Conservation (phyloP, 371 early-diverging fungal genomes). For the Syncephalastrum racemosum region DNA sequence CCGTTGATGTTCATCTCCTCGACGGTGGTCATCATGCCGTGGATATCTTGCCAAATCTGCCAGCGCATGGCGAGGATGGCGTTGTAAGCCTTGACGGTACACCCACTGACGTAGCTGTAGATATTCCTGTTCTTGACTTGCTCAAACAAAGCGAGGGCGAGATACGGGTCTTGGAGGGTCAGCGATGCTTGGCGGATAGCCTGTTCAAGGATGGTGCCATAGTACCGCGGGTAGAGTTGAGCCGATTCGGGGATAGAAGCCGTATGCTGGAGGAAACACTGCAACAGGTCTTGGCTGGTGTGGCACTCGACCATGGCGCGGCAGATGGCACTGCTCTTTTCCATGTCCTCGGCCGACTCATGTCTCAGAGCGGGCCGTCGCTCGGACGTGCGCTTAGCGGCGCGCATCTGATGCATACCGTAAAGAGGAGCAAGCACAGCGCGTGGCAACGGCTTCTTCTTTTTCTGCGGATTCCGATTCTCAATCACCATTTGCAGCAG, state of each 20-base stretch:
- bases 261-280: conserved; percentile 12
- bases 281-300: conserved; percentile 11
- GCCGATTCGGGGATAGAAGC: not conserved
- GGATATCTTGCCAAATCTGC: conserved; percentile 35
- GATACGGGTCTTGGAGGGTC: conserved; percentile 38
- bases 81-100: conserved; percentile 42
- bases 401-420: conserved; percentile 4
- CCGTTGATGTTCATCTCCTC: conserved; percentile 48
- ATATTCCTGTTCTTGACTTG: conserved; percentile 36
- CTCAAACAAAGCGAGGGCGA: conserved; percentile 47
- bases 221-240: conserved; percentile 28
- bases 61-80: conserved; percentile 32
- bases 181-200: conserved; percentile 35
- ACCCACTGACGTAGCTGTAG: conserved; percentile 41
- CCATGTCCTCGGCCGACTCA: conserved; percentile 9
- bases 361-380: not conserved
- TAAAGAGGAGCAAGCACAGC: conserved; percentile 11
- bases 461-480: conserved; percentile 15
- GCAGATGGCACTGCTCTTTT: conserved; percentile 9
- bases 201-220: conserved; percentile 24
- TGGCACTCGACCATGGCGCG: conserved; percentile 10
- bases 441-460: conserved; percentile 26
- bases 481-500: conserved; percentile 22
- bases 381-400: not conserved
- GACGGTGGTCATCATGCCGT: conserved; percentile 38